Evolutionary conservation across 345 rosid genomes (phyloP).

Genomic region (Raphanus sativus): DNA sequence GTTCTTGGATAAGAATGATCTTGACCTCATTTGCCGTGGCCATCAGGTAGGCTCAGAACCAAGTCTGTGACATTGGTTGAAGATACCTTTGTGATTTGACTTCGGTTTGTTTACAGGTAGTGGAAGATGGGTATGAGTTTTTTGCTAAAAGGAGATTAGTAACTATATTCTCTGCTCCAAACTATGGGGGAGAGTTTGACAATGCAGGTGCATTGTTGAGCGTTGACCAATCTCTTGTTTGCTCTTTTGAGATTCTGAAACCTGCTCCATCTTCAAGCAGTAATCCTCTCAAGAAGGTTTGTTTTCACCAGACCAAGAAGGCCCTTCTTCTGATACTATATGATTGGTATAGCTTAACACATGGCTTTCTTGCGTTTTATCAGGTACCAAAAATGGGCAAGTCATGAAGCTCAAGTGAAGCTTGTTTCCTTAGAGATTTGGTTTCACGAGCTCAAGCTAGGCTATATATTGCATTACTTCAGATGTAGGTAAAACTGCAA

Average conservation of each 20-base stretch:
- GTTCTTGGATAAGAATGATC: conserved; percentile 86
- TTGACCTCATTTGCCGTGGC: conserved; percentile 95
- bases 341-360: background rate
- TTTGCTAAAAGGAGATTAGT: conserved; percentile 85
- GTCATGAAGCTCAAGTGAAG: conserved; percentile 26
- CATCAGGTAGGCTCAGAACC: no score
- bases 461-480: conserved; percentile 22
- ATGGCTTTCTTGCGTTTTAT: background rate
- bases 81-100: background rate
- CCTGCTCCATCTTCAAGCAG: conserved; percentile 54
- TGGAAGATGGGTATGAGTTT: conserved; percentile 97
- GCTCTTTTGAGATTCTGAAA: conserved; percentile 95
- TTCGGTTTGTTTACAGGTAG: conserved; percentile 57
- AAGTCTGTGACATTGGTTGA: background rate
- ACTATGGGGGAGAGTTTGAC: conserved; percentile 99
- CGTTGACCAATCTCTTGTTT: conserved; percentile 69
- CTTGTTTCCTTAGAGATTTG: conserved; percentile 19
- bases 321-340: background rate
- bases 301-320: conserved; percentile 14
- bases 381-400: conserved; percentile 42
- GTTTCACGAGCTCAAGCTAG: conserved; percentile 29
- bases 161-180: conserved; percentile 95
- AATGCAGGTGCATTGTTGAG: conserved; percentile 90
- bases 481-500: conserved; percentile 28
- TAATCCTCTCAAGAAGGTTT: conserved; percentile 71